Evolutionary conservation across 2,329 filamentous ascomycete species (phyloP).

Genomic region (Onygenales sp.): DNA sequence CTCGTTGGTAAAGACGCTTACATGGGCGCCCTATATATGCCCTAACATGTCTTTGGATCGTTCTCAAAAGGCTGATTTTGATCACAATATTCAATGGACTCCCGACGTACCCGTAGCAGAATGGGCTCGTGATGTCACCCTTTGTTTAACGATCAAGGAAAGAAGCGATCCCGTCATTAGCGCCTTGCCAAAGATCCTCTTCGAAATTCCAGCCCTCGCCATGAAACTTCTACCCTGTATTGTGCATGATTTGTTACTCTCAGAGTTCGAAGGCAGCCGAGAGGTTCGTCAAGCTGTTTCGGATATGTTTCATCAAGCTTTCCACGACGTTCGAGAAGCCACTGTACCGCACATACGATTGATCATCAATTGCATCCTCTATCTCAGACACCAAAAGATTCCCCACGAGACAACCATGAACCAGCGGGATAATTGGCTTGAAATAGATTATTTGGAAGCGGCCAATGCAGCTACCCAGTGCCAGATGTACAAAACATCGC

Average conservation of each 20-base stretch:
- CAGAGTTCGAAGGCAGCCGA: slow-evolving; percentile 55
- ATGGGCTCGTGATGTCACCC: slow-evolving; percentile 26
- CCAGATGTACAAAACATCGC: slow-evolving; percentile 75
- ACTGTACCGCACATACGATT: slow-evolving; percentile 58
- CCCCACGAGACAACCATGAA: slow-evolving; percentile 69
- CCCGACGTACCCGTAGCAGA: slow-evolving; percentile 16
- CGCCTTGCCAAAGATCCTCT: slow-evolving; percentile 57
- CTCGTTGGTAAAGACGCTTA: slow-evolving; percentile 29
- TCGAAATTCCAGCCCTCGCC: slow-evolving; percentile 58
- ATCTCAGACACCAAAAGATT: slow-evolving; percentile 70
- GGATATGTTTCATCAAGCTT: slow-evolving; percentile 52
- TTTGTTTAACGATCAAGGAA: slow-evolving; percentile 50
- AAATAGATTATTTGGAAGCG: slow-evolving; percentile 64
- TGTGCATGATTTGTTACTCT: slow-evolving; percentile 67
- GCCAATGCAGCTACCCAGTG: slow-evolving; percentile 65
- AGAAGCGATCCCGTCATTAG: slow-evolving; percentile 58
- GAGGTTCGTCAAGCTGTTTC: slow-evolving; percentile 56
- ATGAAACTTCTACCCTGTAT: slow-evolving; percentile 71
- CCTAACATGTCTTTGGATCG: slow-evolving; percentile 20
- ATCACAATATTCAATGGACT: slow-evolving; percentile 12
- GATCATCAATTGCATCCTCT: slow-evolving; percentile 70
- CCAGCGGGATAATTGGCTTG: slow-evolving; percentile 75
- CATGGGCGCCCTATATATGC: slow-evolving; percentile 33
- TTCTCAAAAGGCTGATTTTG: slow-evolving; percentile 13
- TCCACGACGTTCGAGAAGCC: slow-evolving; percentile 36